A percentile compares a stretch with the other conserved stretches of the same genome.
Conservation (phyloP, 495 filamentous ascomycete species). For the Penicillium atrosanguineum region DNA sequence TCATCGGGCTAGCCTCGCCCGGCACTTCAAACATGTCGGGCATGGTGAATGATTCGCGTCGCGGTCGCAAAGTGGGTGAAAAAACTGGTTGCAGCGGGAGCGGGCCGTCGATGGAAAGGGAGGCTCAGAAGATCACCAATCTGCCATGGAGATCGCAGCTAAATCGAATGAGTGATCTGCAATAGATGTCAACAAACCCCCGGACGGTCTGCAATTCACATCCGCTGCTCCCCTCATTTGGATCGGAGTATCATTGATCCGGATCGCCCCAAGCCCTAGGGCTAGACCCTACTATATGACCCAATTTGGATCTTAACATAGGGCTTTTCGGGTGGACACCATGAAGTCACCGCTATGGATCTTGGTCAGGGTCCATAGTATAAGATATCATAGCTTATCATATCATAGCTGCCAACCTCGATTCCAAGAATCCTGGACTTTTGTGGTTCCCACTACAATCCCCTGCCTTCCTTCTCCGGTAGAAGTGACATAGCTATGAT, state of each 20-base stretch:
- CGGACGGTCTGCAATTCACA: not conserved
- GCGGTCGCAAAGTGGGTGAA: not conserved
- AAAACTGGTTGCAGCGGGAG: not conserved
- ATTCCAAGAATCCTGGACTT: not conserved
- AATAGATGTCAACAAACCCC: slow-evolving; percentile 3
- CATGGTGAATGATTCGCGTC: slow-evolving; percentile 28
- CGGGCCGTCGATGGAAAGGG: not conserved
- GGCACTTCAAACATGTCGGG: slow-evolving; percentile 50
- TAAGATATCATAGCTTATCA: not conserved
- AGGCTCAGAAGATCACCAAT: not conserved
- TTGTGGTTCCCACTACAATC: not conserved
- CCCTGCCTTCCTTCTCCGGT: slow-evolving; percentile 1
- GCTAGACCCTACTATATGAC: slow-evolving; percentile 26
- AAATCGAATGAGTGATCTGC: not conserved
- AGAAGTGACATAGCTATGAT: slow-evolving; percentile 41
- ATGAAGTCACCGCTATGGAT: slow-evolving; percentile 21
- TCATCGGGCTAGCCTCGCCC: slow-evolving; percentile 62
- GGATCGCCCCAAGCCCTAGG: slow-evolving; percentile 28
- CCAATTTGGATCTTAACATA: slow-evolving; percentile 15
- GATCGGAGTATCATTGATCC: slow-evolving; percentile 29
- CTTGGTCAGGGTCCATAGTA: not conserved
- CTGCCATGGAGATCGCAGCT: not conserved
- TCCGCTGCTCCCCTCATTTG: slow-evolving; percentile 28
- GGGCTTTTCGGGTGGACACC: slow-evolving; percentile 21
- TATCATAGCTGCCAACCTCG: slow-evolving; percentile 12